Percentiles rank a stretch among this genome's conserved stretches.
phyloP scores from a whole-genome alignment of 169 alveolate genomes.

The Toxoplasma gondii region DNA sequence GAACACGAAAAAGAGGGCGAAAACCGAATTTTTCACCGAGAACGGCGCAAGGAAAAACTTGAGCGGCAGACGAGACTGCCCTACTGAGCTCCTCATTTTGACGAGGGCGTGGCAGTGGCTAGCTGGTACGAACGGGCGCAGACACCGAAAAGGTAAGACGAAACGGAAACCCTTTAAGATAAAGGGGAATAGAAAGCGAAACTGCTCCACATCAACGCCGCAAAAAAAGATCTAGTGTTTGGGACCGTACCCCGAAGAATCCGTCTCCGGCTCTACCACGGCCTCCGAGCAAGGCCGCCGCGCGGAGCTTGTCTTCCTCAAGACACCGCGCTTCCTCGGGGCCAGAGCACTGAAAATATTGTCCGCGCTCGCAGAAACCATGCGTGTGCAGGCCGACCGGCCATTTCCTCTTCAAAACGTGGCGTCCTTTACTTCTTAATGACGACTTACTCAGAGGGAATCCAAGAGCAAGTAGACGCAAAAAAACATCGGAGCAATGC shows the following conservation, averaged over 20 bases:
- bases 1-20: not conserved
- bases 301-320: not conserved
- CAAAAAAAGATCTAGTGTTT: not conserved
- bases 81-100: not conserved
- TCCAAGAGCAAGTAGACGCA: too few species aligned
- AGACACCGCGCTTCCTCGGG: not conserved
- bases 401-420: too few species aligned
- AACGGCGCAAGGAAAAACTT: not conserved
- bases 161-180: not conserved
- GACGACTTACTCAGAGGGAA: too few species aligned
- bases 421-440: too few species aligned
- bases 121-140: not conserved
- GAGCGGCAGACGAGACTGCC: not conserved
- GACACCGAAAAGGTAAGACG: not conserved
- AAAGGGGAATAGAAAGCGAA: not conserved
- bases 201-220: not conserved
- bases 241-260: not conserved
- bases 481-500: too few species aligned
- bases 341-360: not conserved
- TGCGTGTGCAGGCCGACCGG: too few species aligned
- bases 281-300: constrained; percentile 16
- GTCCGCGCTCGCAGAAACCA: not conserved
- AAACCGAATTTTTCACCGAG: not conserved
- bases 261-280: not conserved
- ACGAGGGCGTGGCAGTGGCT: not conserved